These are phyloP conservation scores for Aegilops tauschii DNA, from an alignment of 176 grass and related monocot species.

Conservation along the genomic window DNA sequence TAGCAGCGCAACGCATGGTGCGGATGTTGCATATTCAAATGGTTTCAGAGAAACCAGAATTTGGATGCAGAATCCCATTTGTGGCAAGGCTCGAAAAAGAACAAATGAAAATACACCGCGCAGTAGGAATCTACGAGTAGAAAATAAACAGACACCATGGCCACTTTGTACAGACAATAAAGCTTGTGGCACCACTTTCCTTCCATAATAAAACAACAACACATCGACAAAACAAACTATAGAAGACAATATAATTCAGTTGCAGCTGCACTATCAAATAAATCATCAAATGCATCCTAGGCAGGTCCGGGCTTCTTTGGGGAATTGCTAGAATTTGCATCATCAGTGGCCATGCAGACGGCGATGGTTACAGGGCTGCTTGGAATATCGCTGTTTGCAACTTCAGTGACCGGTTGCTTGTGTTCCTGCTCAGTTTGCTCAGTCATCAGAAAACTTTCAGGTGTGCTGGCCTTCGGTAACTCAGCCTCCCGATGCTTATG, in stretches of 20 bases:
- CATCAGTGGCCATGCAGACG: constrained; percentile 10
- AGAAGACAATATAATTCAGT: not conserved
- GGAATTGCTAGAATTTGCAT: constrained; percentile 25
- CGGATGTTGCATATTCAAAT: not conserved
- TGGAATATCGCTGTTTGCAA: constrained; percentile 27
- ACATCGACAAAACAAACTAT: not conserved
- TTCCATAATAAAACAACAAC: not conserved
- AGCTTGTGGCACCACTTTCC: not conserved
- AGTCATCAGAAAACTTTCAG: constrained; percentile 16
- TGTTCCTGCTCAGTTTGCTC: constrained; percentile 20
- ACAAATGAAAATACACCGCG: not conserved
- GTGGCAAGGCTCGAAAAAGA: not conserved
- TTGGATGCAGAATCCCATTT: not conserved
- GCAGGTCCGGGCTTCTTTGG: constrained; percentile 43
- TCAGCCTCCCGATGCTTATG: constrained; percentile 20
- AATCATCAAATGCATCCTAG: constrained; percentile 47
- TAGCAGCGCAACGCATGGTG: too few relatives aligned
- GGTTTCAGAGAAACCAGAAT: not conserved
- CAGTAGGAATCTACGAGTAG: not conserved
- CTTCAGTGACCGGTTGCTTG: constrained; percentile 20
- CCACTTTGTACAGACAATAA: not conserved
- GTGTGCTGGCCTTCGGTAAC: not conserved
- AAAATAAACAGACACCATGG: not conserved
- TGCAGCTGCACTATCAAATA: constrained; percentile 5
- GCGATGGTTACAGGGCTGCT: constrained; percentile 45